phyloP scores from a whole-genome alignment of 257 asterid genomes.

The Osmanthus fragrans region DNA sequence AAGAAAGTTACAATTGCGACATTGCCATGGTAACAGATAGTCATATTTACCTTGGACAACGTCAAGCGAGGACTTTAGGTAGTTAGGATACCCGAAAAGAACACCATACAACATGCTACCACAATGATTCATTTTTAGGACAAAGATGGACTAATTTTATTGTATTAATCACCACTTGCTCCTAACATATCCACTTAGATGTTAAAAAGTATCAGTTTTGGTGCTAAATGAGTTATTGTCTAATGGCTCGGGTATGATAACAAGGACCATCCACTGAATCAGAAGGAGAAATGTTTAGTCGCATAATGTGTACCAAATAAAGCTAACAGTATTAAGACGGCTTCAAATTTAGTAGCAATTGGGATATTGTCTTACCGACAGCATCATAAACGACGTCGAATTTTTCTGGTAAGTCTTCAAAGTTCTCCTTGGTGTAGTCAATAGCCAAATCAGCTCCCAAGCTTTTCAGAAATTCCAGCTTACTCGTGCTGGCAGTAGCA shows the following conservation, averaged over 20 bases:
- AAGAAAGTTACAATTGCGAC: too few relatives aligned
- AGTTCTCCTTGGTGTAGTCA: slow-evolving; percentile 82
- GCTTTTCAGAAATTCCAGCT: slow-evolving; percentile 67
- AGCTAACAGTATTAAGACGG: neutral
- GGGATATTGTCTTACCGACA: slow-evolving; percentile 58
- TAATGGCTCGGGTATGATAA: neutral
- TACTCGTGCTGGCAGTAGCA: slow-evolving; percentile 74
- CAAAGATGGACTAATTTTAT: neutral
- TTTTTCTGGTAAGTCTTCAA: slow-evolving; percentile 68
- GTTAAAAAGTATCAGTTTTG: too few relatives aligned
- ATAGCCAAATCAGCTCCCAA: slow-evolving; percentile 82
- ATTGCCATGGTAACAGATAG: too few relatives aligned
- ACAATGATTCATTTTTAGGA: neutral
- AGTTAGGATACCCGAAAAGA: too few relatives aligned
- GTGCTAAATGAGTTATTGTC: neutral
- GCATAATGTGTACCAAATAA: neutral
- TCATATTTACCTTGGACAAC: too few relatives aligned
- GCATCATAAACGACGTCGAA: slow-evolving; percentile 79
- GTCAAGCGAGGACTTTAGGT: too few relatives aligned
- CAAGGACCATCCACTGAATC: too few relatives aligned
- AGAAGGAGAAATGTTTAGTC: neutral
- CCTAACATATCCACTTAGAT: neutral
- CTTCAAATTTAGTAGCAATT: neutral
- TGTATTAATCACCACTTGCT: neutral
- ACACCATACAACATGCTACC: too few relatives aligned